Conservation (phyloP, 2,329 filamentous ascomycete genomes). For the Bisporella sp. region DNA sequence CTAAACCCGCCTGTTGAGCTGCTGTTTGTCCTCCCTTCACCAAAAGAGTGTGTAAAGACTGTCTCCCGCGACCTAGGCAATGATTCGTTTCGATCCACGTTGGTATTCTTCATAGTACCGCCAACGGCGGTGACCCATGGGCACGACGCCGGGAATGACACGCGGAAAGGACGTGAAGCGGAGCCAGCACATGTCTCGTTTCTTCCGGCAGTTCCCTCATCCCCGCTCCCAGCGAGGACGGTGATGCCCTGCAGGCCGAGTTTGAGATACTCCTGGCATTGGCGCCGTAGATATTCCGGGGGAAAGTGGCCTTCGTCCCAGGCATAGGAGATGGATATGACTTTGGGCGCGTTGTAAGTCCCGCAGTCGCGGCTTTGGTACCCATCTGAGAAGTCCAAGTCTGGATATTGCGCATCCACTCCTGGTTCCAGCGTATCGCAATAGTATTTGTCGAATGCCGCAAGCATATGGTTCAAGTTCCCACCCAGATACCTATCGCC, state of each 20-base stretch:
- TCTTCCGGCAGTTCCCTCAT: conserved; percentile 29
- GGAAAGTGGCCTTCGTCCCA: conserved; percentile 43
- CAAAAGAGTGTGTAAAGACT: not conserved
- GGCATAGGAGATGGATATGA: conserved; percentile 45
- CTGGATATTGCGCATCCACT: conserved; percentile 35
- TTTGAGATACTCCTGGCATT: conserved; percentile 44
- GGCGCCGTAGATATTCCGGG: conserved; percentile 44
- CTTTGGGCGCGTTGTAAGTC: conserved; percentile 30
- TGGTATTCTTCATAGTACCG: not conserved
- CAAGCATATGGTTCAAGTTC: conserved; percentile 37
- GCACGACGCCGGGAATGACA: not conserved
- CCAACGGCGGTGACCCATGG: not conserved
- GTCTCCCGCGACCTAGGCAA: too few relatives aligned
- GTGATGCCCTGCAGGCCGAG: conserved; percentile 40
- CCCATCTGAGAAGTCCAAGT: conserved; percentile 8
- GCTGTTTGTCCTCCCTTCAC: not conserved
- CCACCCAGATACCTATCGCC: conserved; percentile 31
- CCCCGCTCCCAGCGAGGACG: conserved; percentile 38
- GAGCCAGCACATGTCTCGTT: not conserved
- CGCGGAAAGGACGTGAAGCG: not conserved
- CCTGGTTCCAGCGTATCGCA: conserved; percentile 24
- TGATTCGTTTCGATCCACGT: not conserved
- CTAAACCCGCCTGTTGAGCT: conserved; percentile 54
- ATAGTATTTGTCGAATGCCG: conserved; percentile 37
- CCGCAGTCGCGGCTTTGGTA: not conserved